A percentile compares a stretch with the other conserved stretches of the same genome.
These are phyloP conservation scores for Strobilomyces echinocephalus DNA, from an alignment of 768 basidiomycete species.

Conservation along the genomic window DNA sequence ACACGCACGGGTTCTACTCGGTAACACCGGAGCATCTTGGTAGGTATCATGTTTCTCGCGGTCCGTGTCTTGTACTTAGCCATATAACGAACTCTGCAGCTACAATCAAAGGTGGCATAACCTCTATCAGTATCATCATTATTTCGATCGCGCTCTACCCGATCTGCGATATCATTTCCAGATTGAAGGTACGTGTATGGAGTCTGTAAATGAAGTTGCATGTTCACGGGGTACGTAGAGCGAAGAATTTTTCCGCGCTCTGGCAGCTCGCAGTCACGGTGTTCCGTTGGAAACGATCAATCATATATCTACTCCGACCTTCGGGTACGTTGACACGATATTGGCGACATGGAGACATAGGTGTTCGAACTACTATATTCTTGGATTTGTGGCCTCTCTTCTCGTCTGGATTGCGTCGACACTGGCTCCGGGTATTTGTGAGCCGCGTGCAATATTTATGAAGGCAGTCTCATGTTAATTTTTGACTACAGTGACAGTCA, in stretches of 20 bases:
- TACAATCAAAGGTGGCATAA: slow-evolving; percentile 26
- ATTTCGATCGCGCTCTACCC: slow-evolving; percentile 27
- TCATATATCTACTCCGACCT: slow-evolving; percentile 21
- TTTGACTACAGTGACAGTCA: slow-evolving; percentile 16
- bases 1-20: slow-evolving; percentile 18
- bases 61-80: neutral
- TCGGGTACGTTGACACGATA: slow-evolving; percentile 13
- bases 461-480: neutral
- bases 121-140: slow-evolving; percentile 26
- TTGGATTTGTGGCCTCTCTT: slow-evolving; percentile 16
- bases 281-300: slow-evolving; percentile 23
- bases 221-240: slow-evolving; percentile 7
- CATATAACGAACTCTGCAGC: slow-evolving; percentile 9
- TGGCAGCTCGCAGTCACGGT: slow-evolving; percentile 13
- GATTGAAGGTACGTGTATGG: slow-evolving; percentile 11
- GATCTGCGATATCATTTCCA: slow-evolving; percentile 14
- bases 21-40: slow-evolving; percentile 19
- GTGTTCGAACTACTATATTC: slow-evolving; percentile 23
- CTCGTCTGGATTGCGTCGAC: slow-evolving; percentile 17
- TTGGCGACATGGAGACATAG: slow-evolving; percentile 11
- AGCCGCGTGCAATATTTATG: slow-evolving; percentile 1
- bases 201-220: neutral
- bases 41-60: neutral
- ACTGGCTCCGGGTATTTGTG: slow-evolving; percentile 25
- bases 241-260: slow-evolving; percentile 27